A percentile compares a stretch with the other conserved stretches of the same genome.
Evolutionary conservation across 2,329 filamentous ascomycete species (phyloP).

Genomic region (Aspergillus sp.): DNA sequence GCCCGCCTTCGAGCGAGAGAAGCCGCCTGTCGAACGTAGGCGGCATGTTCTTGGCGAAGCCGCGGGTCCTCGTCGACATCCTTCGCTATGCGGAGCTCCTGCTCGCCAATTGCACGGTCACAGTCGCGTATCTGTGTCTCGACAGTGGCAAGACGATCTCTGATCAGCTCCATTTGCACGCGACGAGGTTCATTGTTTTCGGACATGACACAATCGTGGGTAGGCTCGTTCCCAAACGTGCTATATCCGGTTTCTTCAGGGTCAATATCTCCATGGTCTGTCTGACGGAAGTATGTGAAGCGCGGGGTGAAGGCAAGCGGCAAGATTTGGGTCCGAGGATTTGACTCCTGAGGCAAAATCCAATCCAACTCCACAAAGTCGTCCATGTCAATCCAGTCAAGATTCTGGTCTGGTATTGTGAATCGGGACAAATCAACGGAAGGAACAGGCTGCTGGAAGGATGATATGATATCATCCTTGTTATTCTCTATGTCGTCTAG

Average conservation of each 20-base stretch:
- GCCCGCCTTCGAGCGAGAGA: constrained; percentile 57
- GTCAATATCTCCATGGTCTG: constrained; percentile 80
- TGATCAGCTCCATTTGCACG: constrained; percentile 83
- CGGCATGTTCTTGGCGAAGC: constrained; percentile 44
- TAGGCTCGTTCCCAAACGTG: constrained; percentile 88
- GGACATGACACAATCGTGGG: constrained; percentile 94
- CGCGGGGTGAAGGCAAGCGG: constrained; percentile 90
- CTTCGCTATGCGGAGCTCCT: constrained; percentile 62
- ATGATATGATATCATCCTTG: constrained; percentile 57
- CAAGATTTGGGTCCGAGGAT: constrained; percentile 90
- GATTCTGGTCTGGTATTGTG: constrained; percentile 91
- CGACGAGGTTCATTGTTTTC: constrained; percentile 81
- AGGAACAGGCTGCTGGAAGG: constrained; percentile 52
- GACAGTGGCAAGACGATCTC: constrained; percentile 74
- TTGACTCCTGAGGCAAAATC: constrained; percentile 85
- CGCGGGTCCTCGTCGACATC: constrained; percentile 51
- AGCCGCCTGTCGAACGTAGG: constrained; percentile 55
- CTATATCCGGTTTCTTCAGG: constrained; percentile 74
- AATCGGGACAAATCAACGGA: constrained; percentile 74
- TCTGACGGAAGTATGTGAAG: constrained; percentile 96
- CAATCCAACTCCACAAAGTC: constrained; percentile 98
- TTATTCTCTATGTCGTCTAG: constrained; percentile 67
- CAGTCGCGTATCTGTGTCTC: constrained; percentile 75
- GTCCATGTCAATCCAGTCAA: constrained; percentile 98
- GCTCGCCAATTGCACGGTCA: constrained; percentile 67